These are phyloP conservation scores for Chloromonas sp. DNA, from an alignment of 163 green algal genomes.

Conservation along the genomic window DNA sequence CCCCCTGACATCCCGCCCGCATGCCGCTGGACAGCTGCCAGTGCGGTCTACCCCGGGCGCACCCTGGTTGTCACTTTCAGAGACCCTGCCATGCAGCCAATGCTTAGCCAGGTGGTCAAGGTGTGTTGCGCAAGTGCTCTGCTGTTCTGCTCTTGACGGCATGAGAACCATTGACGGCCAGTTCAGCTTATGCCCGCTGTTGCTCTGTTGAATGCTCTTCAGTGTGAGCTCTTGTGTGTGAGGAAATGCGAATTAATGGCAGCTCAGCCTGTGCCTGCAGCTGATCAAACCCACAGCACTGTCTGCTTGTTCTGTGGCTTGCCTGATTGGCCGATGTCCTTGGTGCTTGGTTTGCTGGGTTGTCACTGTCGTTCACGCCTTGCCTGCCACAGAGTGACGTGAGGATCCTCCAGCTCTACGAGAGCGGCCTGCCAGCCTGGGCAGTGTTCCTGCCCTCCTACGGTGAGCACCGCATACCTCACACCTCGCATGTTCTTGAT, in stretches of 20 bases:
- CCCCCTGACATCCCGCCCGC: constrained; percentile 10
- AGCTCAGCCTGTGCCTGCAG: too few species aligned
- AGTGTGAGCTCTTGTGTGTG: too few species aligned
- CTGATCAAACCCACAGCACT: too few species aligned
- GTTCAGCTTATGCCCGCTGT: too few species aligned
- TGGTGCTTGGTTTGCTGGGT: too few species aligned
- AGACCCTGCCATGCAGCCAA: constrained; percentile 24
- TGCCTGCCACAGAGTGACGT: constrained; percentile 50
- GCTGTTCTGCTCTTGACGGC: too few species aligned
- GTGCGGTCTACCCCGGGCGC: constrained; percentile 28
- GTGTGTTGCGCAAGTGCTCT: not conserved
- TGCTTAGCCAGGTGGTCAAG: not conserved
- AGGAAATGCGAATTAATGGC: too few species aligned
- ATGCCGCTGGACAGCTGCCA: constrained; percentile 28
- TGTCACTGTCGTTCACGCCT: too few species aligned
- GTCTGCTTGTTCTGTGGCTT: too few species aligned
- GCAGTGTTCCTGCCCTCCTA: constrained; percentile 62
- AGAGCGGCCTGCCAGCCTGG: constrained; percentile 69
- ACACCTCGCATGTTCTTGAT: not conserved
- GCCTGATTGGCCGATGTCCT: too few species aligned
- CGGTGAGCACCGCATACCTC: constrained; percentile 10
- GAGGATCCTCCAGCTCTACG: constrained; percentile 74
- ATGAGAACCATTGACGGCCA: too few species aligned
- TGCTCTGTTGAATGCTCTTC: too few species aligned
- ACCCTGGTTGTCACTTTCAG: constrained; percentile 52